Evolutionary conservation across 768 basidiomycete genomes (phyloP), one percentile per base, ranked within the genome.

Genomic region (Neoboletus magnificus): DNA sequence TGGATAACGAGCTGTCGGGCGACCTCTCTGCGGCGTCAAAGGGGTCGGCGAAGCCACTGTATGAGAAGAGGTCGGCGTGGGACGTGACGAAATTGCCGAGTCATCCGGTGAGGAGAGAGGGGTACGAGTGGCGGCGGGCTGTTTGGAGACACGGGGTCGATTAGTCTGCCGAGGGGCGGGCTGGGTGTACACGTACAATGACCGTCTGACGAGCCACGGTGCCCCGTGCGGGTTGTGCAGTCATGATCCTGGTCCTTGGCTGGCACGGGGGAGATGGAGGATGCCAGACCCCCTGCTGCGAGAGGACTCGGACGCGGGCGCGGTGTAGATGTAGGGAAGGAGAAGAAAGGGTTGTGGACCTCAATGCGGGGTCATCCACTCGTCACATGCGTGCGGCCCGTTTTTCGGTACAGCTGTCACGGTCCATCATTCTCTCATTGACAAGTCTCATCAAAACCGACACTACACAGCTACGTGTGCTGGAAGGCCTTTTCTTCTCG

Each of bases 1-100:
- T 2, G 83, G 83, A 64, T 89, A 89, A 18, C 79, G 81, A 27
- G 73, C 62, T 33, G 73, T 67, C 0, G 70, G 60, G 41, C 82
- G 76, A 41, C 73, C 74, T 40, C 71, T 63, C 4, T 71, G 75
- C 3, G 79, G 79, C 0, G 81, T 81, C 5, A 64, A 63, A 6
- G 77, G 78, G 23, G 71, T 68, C 4, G 75, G 44, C 8, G 61
- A 48, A 20, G 27, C 8, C 1, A 51, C 56, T 6, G 56, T 32
- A 23, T 41, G 42, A 15, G 56, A 45, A 0, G 63, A 54, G 3
- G 54, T 42, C 4, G 62, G 40, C 39, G 58, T 57, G 42, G 40
- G 57, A 57, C 25, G 43, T 15, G 59, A 59, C 37, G 60, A 37
- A 16, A 44, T 40, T 30, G 32, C 40, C 8, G 55, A 35, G 30